Evolutionary conservation across 345 rosid species (phyloP), one percentile per base, ranked within the genome.

Genomic region (Mangifera indica): DNA sequence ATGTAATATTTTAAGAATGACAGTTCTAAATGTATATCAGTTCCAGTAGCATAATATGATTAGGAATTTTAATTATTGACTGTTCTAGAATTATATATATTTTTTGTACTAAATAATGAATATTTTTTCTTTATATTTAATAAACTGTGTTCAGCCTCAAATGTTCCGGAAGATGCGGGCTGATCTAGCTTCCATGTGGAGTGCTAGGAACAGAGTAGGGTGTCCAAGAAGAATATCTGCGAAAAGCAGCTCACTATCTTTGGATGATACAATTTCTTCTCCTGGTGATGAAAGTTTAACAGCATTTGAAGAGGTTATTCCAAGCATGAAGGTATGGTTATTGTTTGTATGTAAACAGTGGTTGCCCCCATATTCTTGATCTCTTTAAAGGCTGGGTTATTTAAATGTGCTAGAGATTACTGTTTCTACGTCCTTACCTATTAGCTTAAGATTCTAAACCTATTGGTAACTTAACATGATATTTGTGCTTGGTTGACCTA

Each of bases 151-250:
- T 83, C 86, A 89, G 94, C 94, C 94, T 73, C 87, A 86, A 77
- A 75, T 84, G 68, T 89, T 87, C 68, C 77, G 66, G 66, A 86
- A 83, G 80, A 81, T 89, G 84, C 85, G n/a, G 56, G 84, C 86
- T 67, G 88, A 89, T 82, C 80, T 89, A 52, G 91, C 90, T 64
- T 84, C 86, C 69, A 87, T 87, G 88, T 89, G 94, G 94, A 84
- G 82, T 70, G 67, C 87, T 48, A n/a, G n/a, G n/a, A n/a, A n/a
- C n/a, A n/a, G n/a, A 81, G 71, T 76, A 68, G 87, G 81, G 69
- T 76, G 57, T 82, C 73, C 81, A 55, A 84, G 88, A 79, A 78
- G 86, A 84, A 72, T 78, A 56, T 66, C 79, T 44, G 68, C 74
- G 52, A 85, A 79, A 80, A 70, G 73, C 17, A 72, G 73, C 74